phyloP scores from a whole-genome alignment of 2,329 filamentous ascomycete genomes.

The Epichloe aotearoae region DNA sequence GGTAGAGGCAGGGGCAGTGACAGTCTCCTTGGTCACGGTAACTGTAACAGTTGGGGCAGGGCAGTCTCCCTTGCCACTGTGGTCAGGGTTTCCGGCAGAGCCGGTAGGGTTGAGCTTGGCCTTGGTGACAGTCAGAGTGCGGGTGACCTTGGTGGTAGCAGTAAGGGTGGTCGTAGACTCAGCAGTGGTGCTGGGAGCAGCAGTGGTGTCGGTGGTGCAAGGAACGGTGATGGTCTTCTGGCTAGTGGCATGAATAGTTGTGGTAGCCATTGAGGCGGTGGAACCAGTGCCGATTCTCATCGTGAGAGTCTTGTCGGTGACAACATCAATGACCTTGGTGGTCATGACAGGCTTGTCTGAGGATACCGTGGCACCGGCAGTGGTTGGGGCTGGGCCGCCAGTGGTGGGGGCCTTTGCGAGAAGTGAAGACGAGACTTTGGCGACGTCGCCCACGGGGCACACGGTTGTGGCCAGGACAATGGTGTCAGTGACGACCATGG shows the following conservation, averaged over 20 bases:
- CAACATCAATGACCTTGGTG: conserved; percentile 15
- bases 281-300: conserved; percentile 21
- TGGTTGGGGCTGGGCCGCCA: neutral
- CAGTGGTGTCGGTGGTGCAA: conserved; percentile 9
- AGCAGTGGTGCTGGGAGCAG: conserved; percentile 6
- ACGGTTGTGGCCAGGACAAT: conserved; percentile 27
- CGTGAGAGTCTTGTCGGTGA: conserved; percentile 21
- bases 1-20: conserved; percentile 20
- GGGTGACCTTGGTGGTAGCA: conserved; percentile 22
- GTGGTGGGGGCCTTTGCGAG: conserved; percentile 20
- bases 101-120: conserved; percentile 11
- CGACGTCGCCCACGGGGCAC: conserved; percentile 31
- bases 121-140: conserved; percentile 19
- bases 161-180: conserved; percentile 26
- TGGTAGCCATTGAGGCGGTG: conserved; percentile 23
- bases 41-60: conserved; percentile 15
- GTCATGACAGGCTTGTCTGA: conserved; percentile 9
- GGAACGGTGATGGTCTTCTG: conserved; percentile 24
- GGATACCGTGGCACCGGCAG: conserved; percentile 11
- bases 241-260: conserved; percentile 30
- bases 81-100: conserved; percentile 10
- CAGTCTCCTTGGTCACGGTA: conserved; percentile 11
- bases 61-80: conserved; percentile 7
- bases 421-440: conserved; percentile 27
- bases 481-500: conserved; percentile 25